These are phyloP conservation scores for Fusarium globosum DNA, from an alignment of 2,329 filamentous ascomycete species.

Conservation along the genomic window DNA sequence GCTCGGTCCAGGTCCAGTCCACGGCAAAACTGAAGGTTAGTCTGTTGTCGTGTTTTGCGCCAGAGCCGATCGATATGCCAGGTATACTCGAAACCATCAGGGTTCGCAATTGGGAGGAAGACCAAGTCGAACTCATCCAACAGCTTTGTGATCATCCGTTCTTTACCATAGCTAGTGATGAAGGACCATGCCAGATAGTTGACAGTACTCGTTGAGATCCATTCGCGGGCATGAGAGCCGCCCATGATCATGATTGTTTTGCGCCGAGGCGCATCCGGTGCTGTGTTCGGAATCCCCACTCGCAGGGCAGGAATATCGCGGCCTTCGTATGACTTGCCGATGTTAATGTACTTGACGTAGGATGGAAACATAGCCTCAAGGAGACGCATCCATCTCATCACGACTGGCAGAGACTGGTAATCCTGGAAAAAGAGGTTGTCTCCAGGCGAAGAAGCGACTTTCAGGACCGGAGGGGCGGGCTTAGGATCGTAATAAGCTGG, in stretches of 20 bases:
- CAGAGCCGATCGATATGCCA: slow-evolving; percentile 93
- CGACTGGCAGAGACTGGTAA: slow-evolving; percentile 87
- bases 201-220: slow-evolving; percentile 93
- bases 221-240: slow-evolving; percentile 93
- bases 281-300: slow-evolving; percentile 68
- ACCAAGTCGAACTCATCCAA: slow-evolving; percentile 88
- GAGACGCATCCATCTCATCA: slow-evolving; percentile 91
- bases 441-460: slow-evolving; percentile 50
- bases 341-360: slow-evolving; percentile 76
- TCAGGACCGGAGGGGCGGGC: slow-evolving; percentile 46
- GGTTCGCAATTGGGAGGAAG: slow-evolving; percentile 89
- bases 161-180: slow-evolving; percentile 83
- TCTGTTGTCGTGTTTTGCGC: slow-evolving; percentile 93
- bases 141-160: slow-evolving; percentile 76
- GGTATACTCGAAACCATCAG: slow-evolving; percentile 93
- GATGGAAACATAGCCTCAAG: slow-evolving; percentile 90
- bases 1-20: slow-evolving; percentile 91
- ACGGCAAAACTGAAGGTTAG: slow-evolving; percentile 82
- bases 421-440: slow-evolving; percentile 90
- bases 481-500: slow-evolving; percentile 35
- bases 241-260: slow-evolving; percentile 86
- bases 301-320: slow-evolving; percentile 86
- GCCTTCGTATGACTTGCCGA: slow-evolving; percentile 90
- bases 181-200: slow-evolving; percentile 91
- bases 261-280: slow-evolving; percentile 61